Percentiles rank a stretch among this genome's conserved stretches.
These are phyloP conservation scores for Coemansia asiatica DNA, from an alignment of 192 early-diverging fungal species.

Conservation along the genomic window DNA sequence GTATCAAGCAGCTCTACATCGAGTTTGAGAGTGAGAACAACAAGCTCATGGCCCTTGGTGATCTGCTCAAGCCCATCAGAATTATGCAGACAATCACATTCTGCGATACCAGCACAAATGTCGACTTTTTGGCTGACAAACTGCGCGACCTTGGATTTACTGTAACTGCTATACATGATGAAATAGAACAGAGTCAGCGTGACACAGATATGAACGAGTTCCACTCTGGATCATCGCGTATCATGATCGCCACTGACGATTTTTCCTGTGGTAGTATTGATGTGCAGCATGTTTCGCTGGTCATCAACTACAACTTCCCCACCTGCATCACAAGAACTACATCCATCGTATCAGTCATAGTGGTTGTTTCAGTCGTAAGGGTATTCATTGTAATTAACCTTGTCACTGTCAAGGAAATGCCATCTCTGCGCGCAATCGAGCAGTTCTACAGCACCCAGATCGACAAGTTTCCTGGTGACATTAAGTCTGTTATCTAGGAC, in stretches of 20 bases:
- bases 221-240: constrained; percentile 93
- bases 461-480: constrained; percentile 99
- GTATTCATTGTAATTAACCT: constrained; percentile 99
- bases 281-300: constrained; percentile 99
- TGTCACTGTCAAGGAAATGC: constrained; percentile 92
- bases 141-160: constrained; percentile 88
- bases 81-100: constrained; percentile 99
- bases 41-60: constrained; percentile 98
- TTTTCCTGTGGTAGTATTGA: constrained; percentile 99
- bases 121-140: constrained; percentile 99
- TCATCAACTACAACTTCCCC: constrained; percentile 99
- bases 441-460: constrained; percentile 98
- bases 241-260: constrained; percentile 96
- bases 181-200: constrained; percentile 96
- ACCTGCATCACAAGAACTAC: constrained; percentile 96
- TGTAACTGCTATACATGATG: constrained; percentile 98
- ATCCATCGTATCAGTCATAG: constrained; percentile 99
- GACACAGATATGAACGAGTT: constrained; percentile 99
- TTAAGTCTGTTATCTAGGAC: constrained; percentile 78
- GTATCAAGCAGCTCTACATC: constrained; percentile 97
- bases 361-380: constrained; percentile 99
- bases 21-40: constrained; percentile 98
- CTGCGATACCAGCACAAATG: constrained; percentile 99
- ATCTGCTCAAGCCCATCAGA: constrained; percentile 97
- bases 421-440: constrained; percentile 85